Conservation (phyloP, 2,329 filamentous ascomycete species). For the Microsporum audouinii region DNA sequence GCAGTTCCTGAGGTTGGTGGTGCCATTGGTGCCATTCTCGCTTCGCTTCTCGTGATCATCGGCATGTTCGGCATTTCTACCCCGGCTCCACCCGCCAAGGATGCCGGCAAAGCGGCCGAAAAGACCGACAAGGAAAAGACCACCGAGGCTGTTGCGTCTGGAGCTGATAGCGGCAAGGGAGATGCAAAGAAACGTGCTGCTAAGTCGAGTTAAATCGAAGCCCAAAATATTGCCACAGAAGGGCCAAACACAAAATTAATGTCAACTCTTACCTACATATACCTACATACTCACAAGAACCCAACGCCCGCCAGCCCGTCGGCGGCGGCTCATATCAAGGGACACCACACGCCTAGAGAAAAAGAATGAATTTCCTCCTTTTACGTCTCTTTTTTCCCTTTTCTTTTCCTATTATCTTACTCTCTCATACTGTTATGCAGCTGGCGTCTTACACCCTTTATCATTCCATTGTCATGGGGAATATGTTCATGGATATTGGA, state of each 20-base stretch:
- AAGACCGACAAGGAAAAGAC: constrained; percentile 44
- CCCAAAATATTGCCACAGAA: neutral
- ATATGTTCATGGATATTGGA: neutral
- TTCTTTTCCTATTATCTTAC: neutral
- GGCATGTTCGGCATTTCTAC: constrained; percentile 53
- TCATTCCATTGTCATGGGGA: neutral
- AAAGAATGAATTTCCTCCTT: neutral
- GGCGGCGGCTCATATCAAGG: neutral
- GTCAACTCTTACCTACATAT: neutral
- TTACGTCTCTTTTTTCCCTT: neutral
- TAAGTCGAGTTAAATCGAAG: neutral
- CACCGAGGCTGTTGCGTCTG: constrained; percentile 44
- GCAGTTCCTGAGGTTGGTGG: constrained; percentile 86
- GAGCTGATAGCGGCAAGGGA: constrained; percentile 63
- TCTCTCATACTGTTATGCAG: neutral
- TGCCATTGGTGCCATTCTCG: constrained; percentile 58
- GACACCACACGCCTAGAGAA: neutral
- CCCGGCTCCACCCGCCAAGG: constrained; percentile 54
- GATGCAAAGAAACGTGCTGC: constrained; percentile 50
- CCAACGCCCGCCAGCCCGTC: neutral
- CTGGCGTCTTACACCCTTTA: neutral
- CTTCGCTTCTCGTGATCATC: constrained; percentile 60
- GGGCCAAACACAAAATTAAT: neutral
- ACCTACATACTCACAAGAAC: neutral
- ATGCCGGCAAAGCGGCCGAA: constrained; percentile 57